Evolutionary conservation across 2,329 filamentous ascomycete genomes (phyloP).

Genomic region (Thielaviopsis ethacetica): DNA sequence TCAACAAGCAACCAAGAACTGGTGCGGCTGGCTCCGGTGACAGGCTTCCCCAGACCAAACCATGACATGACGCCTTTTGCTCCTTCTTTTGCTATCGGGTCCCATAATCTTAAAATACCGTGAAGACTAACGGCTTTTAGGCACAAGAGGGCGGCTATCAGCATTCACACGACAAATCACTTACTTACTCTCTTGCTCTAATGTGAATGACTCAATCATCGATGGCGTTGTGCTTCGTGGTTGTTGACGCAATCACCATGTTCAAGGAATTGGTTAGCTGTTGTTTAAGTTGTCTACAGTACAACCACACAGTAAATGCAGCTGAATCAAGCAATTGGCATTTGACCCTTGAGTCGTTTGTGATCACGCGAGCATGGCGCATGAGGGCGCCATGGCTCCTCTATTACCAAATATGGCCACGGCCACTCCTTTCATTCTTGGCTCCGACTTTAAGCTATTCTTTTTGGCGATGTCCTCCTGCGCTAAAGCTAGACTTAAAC

Average conservation of each 20-base stretch:
- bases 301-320: too few species aligned
- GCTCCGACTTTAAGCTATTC: background rate
- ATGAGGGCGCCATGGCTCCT: background rate
- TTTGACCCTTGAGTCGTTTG: too few species aligned
- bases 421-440: background rate
- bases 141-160: too few species aligned
- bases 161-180: too few species aligned
- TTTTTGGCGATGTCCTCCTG: background rate
- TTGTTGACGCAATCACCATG: background rate
- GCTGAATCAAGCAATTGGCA: too few species aligned
- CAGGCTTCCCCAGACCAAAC: too few species aligned
- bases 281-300: too few species aligned
- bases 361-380: background rate
- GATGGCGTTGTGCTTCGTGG: background rate
- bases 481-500: background rate
- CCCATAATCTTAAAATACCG: background rate
- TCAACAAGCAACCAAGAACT: too few species aligned
- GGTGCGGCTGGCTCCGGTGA: too few species aligned
- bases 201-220: background rate
- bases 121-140: too few species aligned
- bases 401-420: background rate
- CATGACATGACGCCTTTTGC: background rate
- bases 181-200: too few species aligned
- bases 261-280: background rate
- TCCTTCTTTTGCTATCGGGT: too few species aligned